A percentile compares a stretch with the other conserved stretches of the same genome.
Evolutionary conservation across 805 yeast genomes (phyloP).

Genomic region (Barnettozyma wickerhamii): DNA sequence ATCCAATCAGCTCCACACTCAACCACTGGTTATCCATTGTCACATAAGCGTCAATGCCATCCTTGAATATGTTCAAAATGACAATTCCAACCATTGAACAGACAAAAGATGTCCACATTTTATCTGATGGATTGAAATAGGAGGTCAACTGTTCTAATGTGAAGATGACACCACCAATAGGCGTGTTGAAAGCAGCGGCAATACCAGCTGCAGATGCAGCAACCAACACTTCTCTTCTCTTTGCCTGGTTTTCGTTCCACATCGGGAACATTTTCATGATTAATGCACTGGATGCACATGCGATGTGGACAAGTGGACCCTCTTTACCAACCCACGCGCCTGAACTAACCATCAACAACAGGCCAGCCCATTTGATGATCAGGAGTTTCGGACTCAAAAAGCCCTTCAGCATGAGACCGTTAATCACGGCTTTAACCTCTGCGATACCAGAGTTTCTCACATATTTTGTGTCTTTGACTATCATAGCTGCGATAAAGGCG

Average conservation of each 20-base stretch:
- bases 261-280: conserved; percentile 31
- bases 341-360: conserved; percentile 63
- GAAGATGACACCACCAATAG: conserved; percentile 84
- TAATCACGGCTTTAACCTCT: conserved; percentile 63
- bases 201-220: conserved; percentile 85
- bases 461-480: conserved; percentile 30
- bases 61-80: conserved; percentile 45
- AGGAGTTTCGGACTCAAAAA: conserved; percentile 52
- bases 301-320: conserved; percentile 81
- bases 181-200: conserved; percentile 80
- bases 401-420: conserved; percentile 54
- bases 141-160: conserved; percentile 65
- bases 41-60: conserved; percentile 51
- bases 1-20: conserved; percentile 65
- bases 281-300: conserved; percentile 52
- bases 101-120: conserved; percentile 82
- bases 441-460: conserved; percentile 63
- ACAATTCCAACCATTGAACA: conserved; percentile 72
- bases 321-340: conserved; percentile 85
- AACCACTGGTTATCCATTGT: conserved; percentile 76
- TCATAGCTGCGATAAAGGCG: conserved; percentile 34
- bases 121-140: conserved; percentile 55
- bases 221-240: conserved; percentile 58
- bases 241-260: conserved; percentile 46
- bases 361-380: conserved; percentile 51